phyloP scores from a whole-genome alignment of 306 rosid species.

The Lotus japonicus region DNA sequence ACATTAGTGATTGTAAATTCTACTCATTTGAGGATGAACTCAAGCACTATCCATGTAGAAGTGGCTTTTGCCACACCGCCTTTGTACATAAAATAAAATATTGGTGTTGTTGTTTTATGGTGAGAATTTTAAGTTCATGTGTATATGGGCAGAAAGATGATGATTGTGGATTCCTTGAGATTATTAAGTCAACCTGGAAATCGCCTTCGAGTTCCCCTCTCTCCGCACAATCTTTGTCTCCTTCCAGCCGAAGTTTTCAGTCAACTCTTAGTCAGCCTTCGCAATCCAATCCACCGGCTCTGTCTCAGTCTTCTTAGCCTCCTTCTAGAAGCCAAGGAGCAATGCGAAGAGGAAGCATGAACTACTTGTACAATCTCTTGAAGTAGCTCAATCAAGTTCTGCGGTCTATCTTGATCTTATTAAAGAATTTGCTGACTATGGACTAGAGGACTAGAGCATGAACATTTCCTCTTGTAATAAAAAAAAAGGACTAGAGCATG shows the following conservation, averaged over 20 bases:
- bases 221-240: no score
- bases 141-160: no score
- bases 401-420: not conserved
- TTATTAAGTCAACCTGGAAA: no score
- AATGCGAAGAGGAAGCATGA: not conserved
- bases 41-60: not conserved
- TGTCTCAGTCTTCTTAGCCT: not conserved
- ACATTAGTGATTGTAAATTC: not conserved
- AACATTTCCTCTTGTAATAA: no score
- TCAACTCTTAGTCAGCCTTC: no score
- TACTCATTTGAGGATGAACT: conserved; percentile 6
- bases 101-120: not conserved
- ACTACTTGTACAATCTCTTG: not conserved
- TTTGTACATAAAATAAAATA: not conserved
- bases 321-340: not conserved
- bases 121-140: no score
- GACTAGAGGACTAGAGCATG: not conserved
- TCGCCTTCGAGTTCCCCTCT: no score
- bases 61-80: not conserved
- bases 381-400: not conserved
- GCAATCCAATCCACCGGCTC: not conserved
- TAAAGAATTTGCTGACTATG: not conserved
- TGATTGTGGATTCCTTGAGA: no score
- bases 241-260: no score
- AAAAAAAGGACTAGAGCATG: no score